Evolutionary conservation across 768 basidiomycete genomes (phyloP), one percentile per base, ranked within the genome.

Genomic region (Rhodosporidiobolus odoratus): DNA sequence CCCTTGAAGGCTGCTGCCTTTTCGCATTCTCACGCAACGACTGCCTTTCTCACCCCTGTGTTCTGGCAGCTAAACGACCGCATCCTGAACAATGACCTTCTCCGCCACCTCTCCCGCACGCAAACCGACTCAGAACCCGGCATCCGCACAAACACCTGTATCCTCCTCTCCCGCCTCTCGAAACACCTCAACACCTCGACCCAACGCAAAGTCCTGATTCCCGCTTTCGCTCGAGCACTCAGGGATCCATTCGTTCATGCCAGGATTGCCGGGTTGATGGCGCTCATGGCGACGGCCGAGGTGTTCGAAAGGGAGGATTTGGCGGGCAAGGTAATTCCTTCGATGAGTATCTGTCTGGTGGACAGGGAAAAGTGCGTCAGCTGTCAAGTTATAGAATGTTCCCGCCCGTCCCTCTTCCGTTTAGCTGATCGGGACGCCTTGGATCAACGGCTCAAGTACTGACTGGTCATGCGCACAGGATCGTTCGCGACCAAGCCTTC

Each of bases 71-170:
- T 99, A 60, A 89, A 82, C 59, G 93, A 96, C 73, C 88, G 95
- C 3, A 86, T 97, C 47, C 83, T 98, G 45, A 99, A 99, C 80
- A 99, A 98, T 76, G 96, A 99, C 70, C 86, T 99, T 27, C 85
- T 99, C 17, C 88, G 95, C 3, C 85, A 90, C 71, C 85, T 99
- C 32, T 95, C 95, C 3, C 91, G 91, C 77, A 88, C 91, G 81
- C 96, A 99, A 81, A 86, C 84, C 41, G 96, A 98, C 77, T 83
- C 88, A 1, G 96, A 99, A 80, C 86, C 94, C 5, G 94, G 93
- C 9, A 97, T 98, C 75, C 86, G 96, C 56, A 98, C 96, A 23
- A 98, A 98, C 76, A 96, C 96, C 0, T 95, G 92, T 77, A 97
- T 99, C 74, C 85, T 98, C 6, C 86, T 99, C 66, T 95, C 94